phyloP scores from a whole-genome alignment of 2,329 filamentous ascomycete species.

The Cordyceps javanica region DNA sequence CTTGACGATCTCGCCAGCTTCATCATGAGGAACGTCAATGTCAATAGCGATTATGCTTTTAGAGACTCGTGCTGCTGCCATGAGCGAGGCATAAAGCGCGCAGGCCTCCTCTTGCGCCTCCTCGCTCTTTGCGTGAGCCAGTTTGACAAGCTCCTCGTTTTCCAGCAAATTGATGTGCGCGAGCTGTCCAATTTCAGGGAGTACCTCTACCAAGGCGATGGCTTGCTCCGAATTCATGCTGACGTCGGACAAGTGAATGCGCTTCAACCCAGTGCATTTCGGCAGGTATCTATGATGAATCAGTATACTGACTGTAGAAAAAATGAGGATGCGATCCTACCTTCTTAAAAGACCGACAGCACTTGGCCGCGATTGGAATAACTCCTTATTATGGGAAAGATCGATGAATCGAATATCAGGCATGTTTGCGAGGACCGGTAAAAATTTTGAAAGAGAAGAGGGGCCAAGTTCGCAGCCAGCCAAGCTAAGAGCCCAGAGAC shows the following conservation, averaged over 20 bases:
- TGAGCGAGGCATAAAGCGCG: constrained; percentile 84
- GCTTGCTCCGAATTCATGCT: constrained; percentile 79
- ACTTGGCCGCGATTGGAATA: constrained; percentile 70
- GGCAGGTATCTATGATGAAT: constrained; percentile 59
- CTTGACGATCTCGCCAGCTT: constrained; percentile 85
- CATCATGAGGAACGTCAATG: constrained; percentile 75
- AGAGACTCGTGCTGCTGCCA: constrained; percentile 81
- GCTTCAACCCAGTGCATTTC: constrained; percentile 68
- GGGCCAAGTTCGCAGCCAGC: constrained; percentile 79
- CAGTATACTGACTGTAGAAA: neutral
- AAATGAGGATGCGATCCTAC: constrained; percentile 37
- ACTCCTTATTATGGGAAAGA: constrained; percentile 77
- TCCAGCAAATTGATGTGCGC: constrained; percentile 84
- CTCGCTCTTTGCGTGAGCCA: constrained; percentile 72
- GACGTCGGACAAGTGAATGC: constrained; percentile 81
- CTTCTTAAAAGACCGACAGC: constrained; percentile 70
- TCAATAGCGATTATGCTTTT: constrained; percentile 82
- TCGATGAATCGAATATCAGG: constrained; percentile 81
- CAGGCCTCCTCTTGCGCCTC: constrained; percentile 86
- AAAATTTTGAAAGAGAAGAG: constrained; percentile 63
- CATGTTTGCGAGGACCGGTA: constrained; percentile 66
- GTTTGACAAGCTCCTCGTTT: constrained; percentile 64
- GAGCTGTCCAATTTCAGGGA: constrained; percentile 75
- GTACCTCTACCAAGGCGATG: constrained; percentile 82
- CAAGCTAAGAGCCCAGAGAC: constrained; percentile 76